These are phyloP conservation scores for Cicer judaicum DNA, from an alignment of 306 rosid genomes.

Conservation along the genomic window DNA sequence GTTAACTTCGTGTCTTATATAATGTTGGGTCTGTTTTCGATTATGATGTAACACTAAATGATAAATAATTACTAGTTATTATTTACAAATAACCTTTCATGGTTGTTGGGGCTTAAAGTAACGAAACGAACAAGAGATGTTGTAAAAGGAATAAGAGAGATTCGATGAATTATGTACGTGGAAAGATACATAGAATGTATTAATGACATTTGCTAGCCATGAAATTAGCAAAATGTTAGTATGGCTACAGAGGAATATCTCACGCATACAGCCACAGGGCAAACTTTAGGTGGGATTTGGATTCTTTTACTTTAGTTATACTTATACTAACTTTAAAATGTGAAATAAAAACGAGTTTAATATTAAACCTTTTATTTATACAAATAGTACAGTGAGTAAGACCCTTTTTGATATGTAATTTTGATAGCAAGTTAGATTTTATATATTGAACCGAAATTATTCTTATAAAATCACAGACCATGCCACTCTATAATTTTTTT, in stretches of 20 bases:
- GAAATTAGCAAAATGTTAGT: conserved; percentile 1
- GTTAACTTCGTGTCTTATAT: too few relatives aligned
- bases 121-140: neutral
- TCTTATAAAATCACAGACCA: too few relatives aligned
- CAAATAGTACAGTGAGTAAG: too few relatives aligned
- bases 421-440: too few relatives aligned
- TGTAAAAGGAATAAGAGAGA: neutral
- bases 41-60: neutral
- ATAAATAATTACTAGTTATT: neutral
- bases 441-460: too few relatives aligned
- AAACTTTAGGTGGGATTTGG: neutral
- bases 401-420: too few relatives aligned
- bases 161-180: conserved; percentile 33
- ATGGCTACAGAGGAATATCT: neutral
- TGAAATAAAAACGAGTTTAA: too few relatives aligned
- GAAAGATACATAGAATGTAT: neutral
- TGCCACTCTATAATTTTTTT: too few relatives aligned
- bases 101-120: neutral
- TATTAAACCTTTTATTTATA: too few relatives aligned
- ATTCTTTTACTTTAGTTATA: neutral
- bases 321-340: too few relatives aligned
- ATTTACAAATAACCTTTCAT: conserved; percentile 18
- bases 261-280: neutral
- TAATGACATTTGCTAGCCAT: neutral
- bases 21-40: neutral